Evolutionary conservation across 306 rosid genomes (phyloP).

Genomic region (Cicer pinnatifidum): DNA sequence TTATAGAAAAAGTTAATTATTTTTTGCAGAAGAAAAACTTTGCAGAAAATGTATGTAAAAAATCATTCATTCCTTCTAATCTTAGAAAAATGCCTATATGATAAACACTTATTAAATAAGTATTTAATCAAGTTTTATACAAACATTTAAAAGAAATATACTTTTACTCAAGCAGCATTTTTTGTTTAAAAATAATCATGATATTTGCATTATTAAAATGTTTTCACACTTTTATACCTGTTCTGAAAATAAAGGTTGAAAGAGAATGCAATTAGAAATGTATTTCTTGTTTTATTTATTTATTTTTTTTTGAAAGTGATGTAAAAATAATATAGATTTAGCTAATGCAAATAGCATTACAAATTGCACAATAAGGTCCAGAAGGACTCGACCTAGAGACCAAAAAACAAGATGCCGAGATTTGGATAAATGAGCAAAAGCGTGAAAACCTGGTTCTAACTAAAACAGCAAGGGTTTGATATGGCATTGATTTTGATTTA

Average conservation of each 20-base stretch:
- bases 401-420: not conserved
- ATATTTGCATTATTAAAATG: not conserved
- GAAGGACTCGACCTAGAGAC: slow-evolving; percentile 7
- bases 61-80: too few species aligned
- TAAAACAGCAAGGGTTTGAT: slow-evolving; percentile 35
- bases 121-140: too few species aligned
- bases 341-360: slow-evolving; percentile 29
- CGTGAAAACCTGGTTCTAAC: slow-evolving; percentile 14
- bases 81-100: too few species aligned
- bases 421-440: slow-evolving; percentile 20
- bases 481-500: slow-evolving; percentile 49
- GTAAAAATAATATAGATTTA: not conserved
- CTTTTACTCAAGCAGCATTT: not conserved
- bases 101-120: too few species aligned
- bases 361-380: slow-evolving; percentile 3
- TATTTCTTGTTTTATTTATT: not conserved
- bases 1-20: too few species aligned
- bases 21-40: too few species aligned
- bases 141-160: not conserved
- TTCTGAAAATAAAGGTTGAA: not conserved
- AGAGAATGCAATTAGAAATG: not conserved
- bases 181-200: not conserved
- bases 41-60: too few species aligned
- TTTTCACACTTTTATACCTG: not conserved
- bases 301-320: not conserved